Conservation (phyloP, 768 basidiomycete genomes). For the Lyophyllum semitale region DNA sequence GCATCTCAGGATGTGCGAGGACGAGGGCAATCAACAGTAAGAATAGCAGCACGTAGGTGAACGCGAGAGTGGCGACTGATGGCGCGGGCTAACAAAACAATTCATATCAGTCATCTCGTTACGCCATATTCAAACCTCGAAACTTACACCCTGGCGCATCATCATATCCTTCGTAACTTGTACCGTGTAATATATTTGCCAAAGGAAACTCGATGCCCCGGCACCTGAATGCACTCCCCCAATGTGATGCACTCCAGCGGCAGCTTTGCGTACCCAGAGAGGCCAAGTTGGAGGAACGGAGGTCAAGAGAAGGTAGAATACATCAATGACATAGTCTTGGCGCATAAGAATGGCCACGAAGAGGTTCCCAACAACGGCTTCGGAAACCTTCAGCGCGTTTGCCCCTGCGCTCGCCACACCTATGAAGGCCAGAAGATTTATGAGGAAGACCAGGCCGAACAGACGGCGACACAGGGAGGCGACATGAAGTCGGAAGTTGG, state of each 20-base stretch:
- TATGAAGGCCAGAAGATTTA: constrained; percentile 56
- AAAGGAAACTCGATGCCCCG: constrained; percentile 53
- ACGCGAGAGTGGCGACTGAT: constrained; percentile 8
- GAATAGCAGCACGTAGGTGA: constrained; percentile 10
- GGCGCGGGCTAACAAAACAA: neutral
- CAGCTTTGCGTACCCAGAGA: constrained; percentile 50
- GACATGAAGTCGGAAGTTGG: constrained; percentile 56
- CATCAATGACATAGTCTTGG: constrained; percentile 61
- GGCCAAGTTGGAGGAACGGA: constrained; percentile 58
- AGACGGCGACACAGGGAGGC: constrained; percentile 60
- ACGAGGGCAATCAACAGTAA: constrained; percentile 36
- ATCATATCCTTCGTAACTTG: constrained; percentile 53
- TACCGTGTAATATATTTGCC: constrained; percentile 51
- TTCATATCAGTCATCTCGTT: neutral
- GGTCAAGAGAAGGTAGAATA: constrained; percentile 54
- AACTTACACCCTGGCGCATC: constrained; percentile 34
- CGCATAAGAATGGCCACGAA: constrained; percentile 50
- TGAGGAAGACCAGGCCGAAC: constrained; percentile 58
- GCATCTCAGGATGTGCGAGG: constrained; percentile 41
- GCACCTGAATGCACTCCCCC: constrained; percentile 64
- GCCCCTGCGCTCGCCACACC: constrained; percentile 34
- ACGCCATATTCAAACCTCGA: neutral
- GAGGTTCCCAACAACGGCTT: constrained; percentile 48
- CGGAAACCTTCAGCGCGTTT: constrained; percentile 37
- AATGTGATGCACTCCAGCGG: constrained; percentile 60